phyloP scores from a whole-genome alignment of 1,284 basidiomycete species.

The Puccinia brachypodii region DNA sequence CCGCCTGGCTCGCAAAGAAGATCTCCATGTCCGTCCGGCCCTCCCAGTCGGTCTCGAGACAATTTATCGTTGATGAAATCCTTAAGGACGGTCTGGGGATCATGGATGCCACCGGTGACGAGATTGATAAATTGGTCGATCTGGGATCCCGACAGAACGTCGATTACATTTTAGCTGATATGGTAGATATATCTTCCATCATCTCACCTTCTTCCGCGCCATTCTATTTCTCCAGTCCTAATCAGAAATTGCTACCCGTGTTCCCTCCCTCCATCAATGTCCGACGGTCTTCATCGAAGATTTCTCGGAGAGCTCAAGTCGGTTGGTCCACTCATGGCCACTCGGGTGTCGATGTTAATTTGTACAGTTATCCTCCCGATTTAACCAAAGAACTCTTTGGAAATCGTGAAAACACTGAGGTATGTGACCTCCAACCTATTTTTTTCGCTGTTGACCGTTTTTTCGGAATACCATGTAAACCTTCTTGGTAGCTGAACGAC shows the following conservation, averaged over 20 bases:
- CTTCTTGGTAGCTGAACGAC: not conserved
- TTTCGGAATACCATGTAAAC: not conserved
- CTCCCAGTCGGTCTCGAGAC: constrained; percentile 49
- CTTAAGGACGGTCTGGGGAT: constrained; percentile 54
- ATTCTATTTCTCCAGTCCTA: constrained; percentile 24
- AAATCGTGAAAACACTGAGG: constrained; percentile 58
- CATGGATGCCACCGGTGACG: constrained; percentile 52
- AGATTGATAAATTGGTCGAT: constrained; percentile 54
- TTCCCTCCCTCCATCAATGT: not conserved
- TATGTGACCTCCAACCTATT: constrained; percentile 46
- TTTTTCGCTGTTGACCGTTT: not conserved
- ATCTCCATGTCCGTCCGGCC: constrained; percentile 27
- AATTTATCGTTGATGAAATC: constrained; percentile 51
- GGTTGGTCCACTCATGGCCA: constrained; percentile 59
- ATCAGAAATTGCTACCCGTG: constrained; percentile 29
- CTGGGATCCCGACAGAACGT: constrained; percentile 15
- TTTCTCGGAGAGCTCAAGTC: constrained; percentile 57
- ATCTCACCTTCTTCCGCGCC: not conserved
- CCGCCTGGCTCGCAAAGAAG: constrained; percentile 53
- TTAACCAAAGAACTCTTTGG: constrained; percentile 53
- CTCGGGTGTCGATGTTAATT: constrained; percentile 59
- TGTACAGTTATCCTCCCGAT: constrained; percentile 56
- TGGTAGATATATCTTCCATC: constrained; percentile 51
- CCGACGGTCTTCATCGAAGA: constrained; percentile 28
- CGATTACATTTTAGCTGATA: constrained; percentile 52